These are phyloP conservation scores for Cutaneotrichosporon curvatum DNA, from an alignment of 1,284 basidiomycete species.

Conservation along the genomic window DNA sequence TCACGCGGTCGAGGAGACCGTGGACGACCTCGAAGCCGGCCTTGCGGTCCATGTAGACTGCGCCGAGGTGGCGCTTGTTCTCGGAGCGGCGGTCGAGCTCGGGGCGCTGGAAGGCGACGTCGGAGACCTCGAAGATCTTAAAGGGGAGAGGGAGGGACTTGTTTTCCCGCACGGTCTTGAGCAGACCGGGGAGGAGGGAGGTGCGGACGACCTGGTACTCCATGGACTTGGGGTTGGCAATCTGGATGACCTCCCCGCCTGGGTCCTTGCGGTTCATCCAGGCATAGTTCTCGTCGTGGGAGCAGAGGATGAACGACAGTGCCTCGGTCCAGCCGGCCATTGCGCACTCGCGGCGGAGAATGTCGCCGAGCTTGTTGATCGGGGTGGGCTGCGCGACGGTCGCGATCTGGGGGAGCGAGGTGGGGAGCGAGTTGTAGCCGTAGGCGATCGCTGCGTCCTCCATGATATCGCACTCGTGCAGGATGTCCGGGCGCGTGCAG, in stretches of 20 bases:
- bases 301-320: slow-evolving; percentile 92
- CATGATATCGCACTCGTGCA: slow-evolving; percentile 98
- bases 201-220: slow-evolving; percentile 98
- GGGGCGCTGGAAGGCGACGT: slow-evolving; percentile 83
- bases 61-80: slow-evolving; percentile 80
- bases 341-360: slow-evolving; percentile 84
- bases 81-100: slow-evolving; percentile 71
- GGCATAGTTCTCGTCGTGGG: slow-evolving; percentile 95
- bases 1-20: slow-evolving; percentile 84
- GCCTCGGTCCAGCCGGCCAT: slow-evolving; percentile 94
- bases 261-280: slow-evolving; percentile 83
- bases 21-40: slow-evolving; percentile 97
- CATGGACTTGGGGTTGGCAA: slow-evolving; percentile 93
- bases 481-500: slow-evolving; percentile 86
- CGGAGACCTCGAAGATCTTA: slow-evolving; percentile 87
- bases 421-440: slow-evolving; percentile 93
- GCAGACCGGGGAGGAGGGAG: slow-evolving; percentile 84
- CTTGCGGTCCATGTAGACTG: slow-evolving; percentile 90
- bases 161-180: slow-evolving; percentile 97
- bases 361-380: slow-evolving; percentile 84
- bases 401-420: slow-evolving; percentile 86
- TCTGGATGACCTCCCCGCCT: slow-evolving; percentile 71
- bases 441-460: slow-evolving; percentile 97
- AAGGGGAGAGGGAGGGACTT: slow-evolving; percentile 86
- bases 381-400: slow-evolving; percentile 89